phyloP scores from a whole-genome alignment of 2,329 filamentous ascomycete genomes.

The Orbilia blumenaviensis region DNA sequence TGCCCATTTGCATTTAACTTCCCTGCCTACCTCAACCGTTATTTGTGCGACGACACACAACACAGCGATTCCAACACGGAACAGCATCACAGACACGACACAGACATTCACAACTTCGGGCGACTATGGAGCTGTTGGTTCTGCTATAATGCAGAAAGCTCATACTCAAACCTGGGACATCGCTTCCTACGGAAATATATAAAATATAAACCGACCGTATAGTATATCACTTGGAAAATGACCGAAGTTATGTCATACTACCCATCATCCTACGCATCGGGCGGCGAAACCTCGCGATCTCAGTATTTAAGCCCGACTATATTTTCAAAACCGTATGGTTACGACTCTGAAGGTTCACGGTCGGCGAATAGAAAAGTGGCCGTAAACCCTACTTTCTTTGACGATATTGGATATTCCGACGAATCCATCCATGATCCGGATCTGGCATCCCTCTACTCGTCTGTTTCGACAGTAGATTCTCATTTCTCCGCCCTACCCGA shows the following conservation, averaged over 20 bases:
- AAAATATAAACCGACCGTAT: not conserved
- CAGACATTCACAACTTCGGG: not conserved
- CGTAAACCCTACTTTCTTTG: constrained; percentile 47
- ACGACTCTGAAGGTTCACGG: constrained; percentile 4
- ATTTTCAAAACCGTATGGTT: constrained; percentile 13
- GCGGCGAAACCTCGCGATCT: constrained; percentile 28
- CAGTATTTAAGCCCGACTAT: constrained; percentile 27
- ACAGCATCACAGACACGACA: not conserved
- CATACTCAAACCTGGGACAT: not conserved
- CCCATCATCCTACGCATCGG: constrained; percentile 25
- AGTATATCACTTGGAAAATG: constrained; percentile 16
- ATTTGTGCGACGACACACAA: constrained; percentile 3
- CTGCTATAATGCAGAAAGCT: not conserved
- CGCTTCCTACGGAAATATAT: not conserved
- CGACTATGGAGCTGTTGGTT: not conserved
- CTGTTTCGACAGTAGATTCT: constrained; percentile 44
- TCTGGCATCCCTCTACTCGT: constrained; percentile 30
- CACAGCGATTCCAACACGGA: constrained; percentile 5
- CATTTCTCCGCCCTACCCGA: constrained; percentile 47
- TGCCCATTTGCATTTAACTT: not conserved
- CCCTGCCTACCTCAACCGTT: too few species aligned
- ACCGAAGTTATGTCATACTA: constrained; percentile 48
- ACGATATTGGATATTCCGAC: constrained; percentile 33
- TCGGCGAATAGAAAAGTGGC: constrained; percentile 33
- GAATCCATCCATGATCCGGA: constrained; percentile 30